Conservation (phyloP, 768 basidiomycete species). For the Phaeolepiota aurea region DNA sequence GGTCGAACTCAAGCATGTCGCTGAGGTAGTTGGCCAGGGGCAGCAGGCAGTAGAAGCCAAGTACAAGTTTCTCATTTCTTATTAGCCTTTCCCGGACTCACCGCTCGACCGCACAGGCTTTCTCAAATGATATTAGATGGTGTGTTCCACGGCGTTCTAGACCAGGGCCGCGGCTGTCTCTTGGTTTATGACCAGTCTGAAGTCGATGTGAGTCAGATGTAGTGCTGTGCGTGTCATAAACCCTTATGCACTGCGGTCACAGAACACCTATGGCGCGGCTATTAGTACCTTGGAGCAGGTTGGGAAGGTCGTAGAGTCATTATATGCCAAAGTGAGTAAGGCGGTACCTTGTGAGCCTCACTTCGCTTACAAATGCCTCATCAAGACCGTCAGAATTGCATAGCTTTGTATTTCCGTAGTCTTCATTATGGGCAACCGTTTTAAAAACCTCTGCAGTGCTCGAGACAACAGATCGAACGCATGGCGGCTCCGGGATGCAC, state of each 20-base stretch:
- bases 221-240: neutral
- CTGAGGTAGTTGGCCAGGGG: slow-evolving; percentile 80
- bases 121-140: slow-evolving; percentile 99
- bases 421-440: no score
- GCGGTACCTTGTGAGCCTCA: neutral
- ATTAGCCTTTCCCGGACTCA: neutral
- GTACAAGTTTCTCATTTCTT: slow-evolving; percentile 32
- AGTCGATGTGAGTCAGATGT: slow-evolving; percentile 57
- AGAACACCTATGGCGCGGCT: slow-evolving; percentile 86
- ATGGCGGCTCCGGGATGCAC: no score
- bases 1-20: slow-evolving; percentile 87
- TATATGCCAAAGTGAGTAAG: slow-evolving; percentile 68
- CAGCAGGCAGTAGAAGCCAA: slow-evolving; percentile 86
- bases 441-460: no score
- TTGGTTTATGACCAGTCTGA: slow-evolving; percentile 86
- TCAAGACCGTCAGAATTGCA: slow-evolving; percentile 19
- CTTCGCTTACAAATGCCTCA: neutral
- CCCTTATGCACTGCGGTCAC: slow-evolving; percentile 3
- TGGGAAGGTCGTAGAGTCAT: slow-evolving; percentile 86
- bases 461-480: no score
- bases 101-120: slow-evolving; percentile 37
- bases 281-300: slow-evolving; percentile 88
- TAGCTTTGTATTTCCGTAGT: no score
- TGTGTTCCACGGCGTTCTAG: slow-evolving; percentile 89
- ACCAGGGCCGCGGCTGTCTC: slow-evolving; percentile 89